phyloP scores from a whole-genome alignment of 163 green algal genomes.

The Scenedesmus sp. region DNA sequence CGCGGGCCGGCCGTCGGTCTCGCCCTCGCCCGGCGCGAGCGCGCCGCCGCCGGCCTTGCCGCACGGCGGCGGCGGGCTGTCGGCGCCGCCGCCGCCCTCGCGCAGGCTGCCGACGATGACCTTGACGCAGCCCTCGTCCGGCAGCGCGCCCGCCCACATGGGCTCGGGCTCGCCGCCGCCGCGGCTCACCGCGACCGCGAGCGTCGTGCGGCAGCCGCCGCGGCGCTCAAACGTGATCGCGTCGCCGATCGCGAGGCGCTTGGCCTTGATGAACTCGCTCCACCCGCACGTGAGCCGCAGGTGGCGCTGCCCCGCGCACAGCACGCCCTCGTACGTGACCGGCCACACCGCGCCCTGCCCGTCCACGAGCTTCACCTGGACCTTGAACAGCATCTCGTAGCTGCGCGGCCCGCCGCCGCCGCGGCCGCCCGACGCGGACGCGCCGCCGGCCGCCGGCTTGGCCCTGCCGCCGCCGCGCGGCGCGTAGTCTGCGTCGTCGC shows the following conservation, averaged over 20 bases:
- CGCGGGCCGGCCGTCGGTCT: neutral
- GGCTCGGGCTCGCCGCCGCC: conserved; percentile 1
- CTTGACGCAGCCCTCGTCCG: conserved; percentile 5
- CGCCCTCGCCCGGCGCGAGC: neutral
- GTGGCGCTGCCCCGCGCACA: conserved; percentile 44
- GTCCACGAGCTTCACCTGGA: conserved; percentile 34
- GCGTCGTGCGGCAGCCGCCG: conserved; percentile 4
- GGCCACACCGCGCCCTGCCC: conserved; percentile 7
- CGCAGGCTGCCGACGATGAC: conserved; percentile 4
- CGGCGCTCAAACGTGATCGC: conserved; percentile 33
- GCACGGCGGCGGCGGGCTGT: neutral
- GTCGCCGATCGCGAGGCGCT: conserved; percentile 9
- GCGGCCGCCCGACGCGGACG: neutral
- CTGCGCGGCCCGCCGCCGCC: neutral
- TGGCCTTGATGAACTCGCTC: conserved; percentile 41
- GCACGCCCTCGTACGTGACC: conserved; percentile 39
- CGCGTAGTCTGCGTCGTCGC: no score
- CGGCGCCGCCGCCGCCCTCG: conserved; percentile 6
- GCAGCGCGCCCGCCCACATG: neutral
- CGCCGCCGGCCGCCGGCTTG: neutral
- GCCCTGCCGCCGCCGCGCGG: neutral
- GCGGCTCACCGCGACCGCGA: conserved; percentile 1
- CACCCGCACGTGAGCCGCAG: conserved; percentile 45
- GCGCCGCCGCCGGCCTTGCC: neutral
- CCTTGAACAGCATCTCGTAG: conserved; percentile 50